Conservation (phyloP, 2,329 filamentous ascomycete genomes). For the Didymella pinodella region DNA sequence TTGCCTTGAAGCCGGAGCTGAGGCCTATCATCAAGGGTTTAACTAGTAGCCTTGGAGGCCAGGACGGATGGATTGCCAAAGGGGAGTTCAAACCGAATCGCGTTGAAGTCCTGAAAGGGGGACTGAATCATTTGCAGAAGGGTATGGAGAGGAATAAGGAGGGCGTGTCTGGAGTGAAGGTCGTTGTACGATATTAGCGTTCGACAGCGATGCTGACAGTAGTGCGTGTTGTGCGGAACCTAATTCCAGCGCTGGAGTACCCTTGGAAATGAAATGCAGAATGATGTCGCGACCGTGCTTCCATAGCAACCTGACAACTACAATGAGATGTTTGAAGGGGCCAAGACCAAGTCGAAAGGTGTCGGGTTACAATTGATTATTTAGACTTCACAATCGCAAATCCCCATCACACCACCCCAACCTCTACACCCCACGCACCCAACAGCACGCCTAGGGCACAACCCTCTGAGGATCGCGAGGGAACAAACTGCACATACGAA, state of each 20-base stretch:
- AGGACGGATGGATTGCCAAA: constrained; percentile 19
- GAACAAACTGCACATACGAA: constrained; percentile 68
- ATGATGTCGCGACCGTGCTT: too few species aligned
- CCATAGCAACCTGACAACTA: too few species aligned
- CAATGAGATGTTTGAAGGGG: too few species aligned
- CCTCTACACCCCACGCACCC: neutral
- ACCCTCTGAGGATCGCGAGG: constrained; percentile 68
- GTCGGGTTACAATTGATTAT: neutral
- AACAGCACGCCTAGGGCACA: constrained; percentile 47
- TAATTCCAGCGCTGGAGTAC: too few species aligned
- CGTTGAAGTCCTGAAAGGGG: constrained; percentile 12
- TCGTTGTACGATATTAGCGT: constrained; percentile 7
- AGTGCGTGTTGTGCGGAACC: too few species aligned
- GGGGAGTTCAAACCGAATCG: constrained; percentile 19
- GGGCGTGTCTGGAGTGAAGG: constrained; percentile 24
- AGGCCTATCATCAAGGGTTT: constrained; percentile 16
- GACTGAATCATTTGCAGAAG: constrained; percentile 19
- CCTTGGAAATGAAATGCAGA: too few species aligned
- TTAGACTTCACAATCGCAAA: neutral
- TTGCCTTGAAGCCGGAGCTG: constrained; percentile 13
- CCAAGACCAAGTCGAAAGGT: too few species aligned
- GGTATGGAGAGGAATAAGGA: constrained; percentile 21
- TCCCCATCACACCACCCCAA: neutral
- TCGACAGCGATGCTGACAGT: too few species aligned
- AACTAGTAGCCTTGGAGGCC: constrained; percentile 17